These are phyloP conservation scores for Aspergillus cejpii DNA, from an alignment of 2,329 filamentous ascomycete genomes.

Conservation along the genomic window DNA sequence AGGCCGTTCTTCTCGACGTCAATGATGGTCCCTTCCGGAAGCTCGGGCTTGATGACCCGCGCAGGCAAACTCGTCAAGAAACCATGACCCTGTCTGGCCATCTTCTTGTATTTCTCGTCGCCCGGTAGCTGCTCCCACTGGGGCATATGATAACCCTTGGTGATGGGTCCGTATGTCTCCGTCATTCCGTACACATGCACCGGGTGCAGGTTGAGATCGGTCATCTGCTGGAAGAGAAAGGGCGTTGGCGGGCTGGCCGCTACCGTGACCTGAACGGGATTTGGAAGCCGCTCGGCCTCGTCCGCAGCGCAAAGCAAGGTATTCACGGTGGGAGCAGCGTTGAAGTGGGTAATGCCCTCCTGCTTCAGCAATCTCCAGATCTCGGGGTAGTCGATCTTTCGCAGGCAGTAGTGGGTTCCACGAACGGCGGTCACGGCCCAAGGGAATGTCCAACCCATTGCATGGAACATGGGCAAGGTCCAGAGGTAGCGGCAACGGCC, in stretches of 20 bases:
- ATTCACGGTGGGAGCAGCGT: slow-evolving; percentile 92
- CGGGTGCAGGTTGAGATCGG: slow-evolving; percentile 72
- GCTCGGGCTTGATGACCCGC: slow-evolving; percentile 73
- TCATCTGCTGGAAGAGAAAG: slow-evolving; percentile 91
- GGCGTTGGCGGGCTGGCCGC: slow-evolving; percentile 85
- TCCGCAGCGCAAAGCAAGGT: slow-evolving; percentile 77
- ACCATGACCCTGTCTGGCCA: slow-evolving; percentile 92
- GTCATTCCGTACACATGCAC: slow-evolving; percentile 87
- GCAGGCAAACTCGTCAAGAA: slow-evolving; percentile 76
- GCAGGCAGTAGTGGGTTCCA: slow-evolving; percentile 89
- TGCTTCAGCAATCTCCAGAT: slow-evolving; percentile 87
- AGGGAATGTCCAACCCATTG: slow-evolving; percentile 69
- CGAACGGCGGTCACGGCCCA: slow-evolving; percentile 90
- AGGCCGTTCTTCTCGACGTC: slow-evolving; percentile 64
- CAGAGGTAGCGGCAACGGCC: slow-evolving; percentile 77
- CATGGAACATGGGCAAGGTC: slow-evolving; percentile 83
- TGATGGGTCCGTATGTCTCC: slow-evolving; percentile 92
- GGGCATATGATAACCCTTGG: slow-evolving; percentile 83
- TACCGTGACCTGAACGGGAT: slow-evolving; percentile 78
- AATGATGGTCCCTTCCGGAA: slow-evolving; percentile 58
- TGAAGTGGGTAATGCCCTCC: slow-evolving; percentile 88
- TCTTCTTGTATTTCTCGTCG: slow-evolving; percentile 75
- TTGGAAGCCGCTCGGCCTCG: slow-evolving; percentile 63
- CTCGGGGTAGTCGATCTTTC: slow-evolving; percentile 89
- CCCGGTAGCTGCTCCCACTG: slow-evolving; percentile 68